These are phyloP conservation scores for Pholiota adiposa DNA, from an alignment of 1,284 basidiomycete species.

Conservation along the genomic window DNA sequence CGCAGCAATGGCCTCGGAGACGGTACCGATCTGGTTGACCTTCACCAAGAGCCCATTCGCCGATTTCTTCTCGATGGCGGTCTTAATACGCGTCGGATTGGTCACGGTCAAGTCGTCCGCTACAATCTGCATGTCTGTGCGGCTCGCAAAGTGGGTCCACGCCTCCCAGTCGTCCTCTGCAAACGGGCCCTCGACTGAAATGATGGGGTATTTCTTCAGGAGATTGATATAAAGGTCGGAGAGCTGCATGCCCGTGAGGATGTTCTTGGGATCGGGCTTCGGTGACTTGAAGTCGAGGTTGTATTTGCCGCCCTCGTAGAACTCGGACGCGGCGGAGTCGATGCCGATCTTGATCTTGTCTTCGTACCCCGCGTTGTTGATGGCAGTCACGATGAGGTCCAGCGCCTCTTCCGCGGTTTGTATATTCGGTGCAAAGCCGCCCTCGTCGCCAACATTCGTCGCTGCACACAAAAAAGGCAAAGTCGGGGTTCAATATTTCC, in stretches of 20 bases:
- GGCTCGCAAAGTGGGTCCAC: conserved; percentile 89
- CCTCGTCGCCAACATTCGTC: conserved; percentile 99
- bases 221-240: conserved; percentile 90
- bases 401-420: conserved; percentile 96
- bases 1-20: conserved; percentile 98
- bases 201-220: conserved; percentile 91
- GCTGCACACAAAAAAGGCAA: conserved; percentile 49
- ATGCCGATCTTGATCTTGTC: conserved; percentile 98
- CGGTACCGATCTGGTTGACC: conserved; percentile 99
- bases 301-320: conserved; percentile 99
- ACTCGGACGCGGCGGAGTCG: conserved; percentile 99
- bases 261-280: conserved; percentile 95
- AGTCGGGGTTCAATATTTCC: not conserved
- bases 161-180: conserved; percentile 99
- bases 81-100: conserved; percentile 97
- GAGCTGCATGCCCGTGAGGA: conserved; percentile 86
- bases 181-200: conserved; percentile 99
- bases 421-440: conserved; percentile 98
- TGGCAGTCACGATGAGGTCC: conserved; percentile 93
- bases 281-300: conserved; percentile 99
- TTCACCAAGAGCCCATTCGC: conserved; percentile 98
- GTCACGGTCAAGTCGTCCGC: conserved; percentile 99
- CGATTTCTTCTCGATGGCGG: conserved; percentile 98
- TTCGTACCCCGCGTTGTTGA: conserved; percentile 96
- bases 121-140: conserved; percentile 86